Percentiles rank a stretch among this genome's conserved stretches.
phyloP scores from a whole-genome alignment of 345 rosid species.

The Acer yangbiense region DNA sequence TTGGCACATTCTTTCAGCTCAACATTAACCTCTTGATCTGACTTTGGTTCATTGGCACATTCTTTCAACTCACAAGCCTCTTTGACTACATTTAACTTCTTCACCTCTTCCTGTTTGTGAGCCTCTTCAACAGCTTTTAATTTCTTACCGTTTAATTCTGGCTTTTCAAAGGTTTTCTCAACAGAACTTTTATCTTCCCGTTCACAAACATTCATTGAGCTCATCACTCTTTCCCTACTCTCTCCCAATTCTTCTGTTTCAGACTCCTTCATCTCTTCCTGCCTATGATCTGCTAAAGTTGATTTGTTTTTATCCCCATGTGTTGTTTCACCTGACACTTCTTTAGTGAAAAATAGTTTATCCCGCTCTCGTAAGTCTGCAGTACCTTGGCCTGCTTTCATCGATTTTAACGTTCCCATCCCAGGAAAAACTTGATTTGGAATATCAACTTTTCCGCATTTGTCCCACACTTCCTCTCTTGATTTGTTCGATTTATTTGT shows the following conservation, averaged over 20 bases:
- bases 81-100: conserved; percentile 33
- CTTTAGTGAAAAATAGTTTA: conserved; percentile 18
- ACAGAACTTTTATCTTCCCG: conserved; percentile 26
- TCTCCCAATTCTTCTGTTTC: conserved; percentile 39
- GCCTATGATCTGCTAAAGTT: conserved; percentile 31
- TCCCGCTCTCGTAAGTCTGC: conserved; percentile 26
- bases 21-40: conserved; percentile 27
- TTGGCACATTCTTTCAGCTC: conserved; percentile 35
- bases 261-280: conserved; percentile 34
- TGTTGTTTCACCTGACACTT: conserved; percentile 28
- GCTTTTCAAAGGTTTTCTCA: conserved; percentile 30
- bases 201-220: conserved; percentile 27
- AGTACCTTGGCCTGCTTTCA: conserved; percentile 23
- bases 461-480: conserved; percentile 34
- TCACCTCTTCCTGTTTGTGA: conserved; percentile 34
- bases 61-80: conserved; percentile 32
- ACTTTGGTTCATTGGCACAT: conserved; percentile 21
- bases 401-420: conserved; percentile 17
- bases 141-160: conserved; percentile 35
- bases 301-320: conserved; percentile 26
- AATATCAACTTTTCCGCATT: conserved; percentile 20
- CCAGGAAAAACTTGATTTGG: conserved; percentile 26
- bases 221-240: conserved; percentile 34
- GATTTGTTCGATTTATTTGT: conserved; percentile 37
- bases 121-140: conserved; percentile 35